These are phyloP conservation scores for Peronospora belbahrii DNA, from an alignment of 352 stramenopile genomes.

Conservation along the genomic window DNA sequence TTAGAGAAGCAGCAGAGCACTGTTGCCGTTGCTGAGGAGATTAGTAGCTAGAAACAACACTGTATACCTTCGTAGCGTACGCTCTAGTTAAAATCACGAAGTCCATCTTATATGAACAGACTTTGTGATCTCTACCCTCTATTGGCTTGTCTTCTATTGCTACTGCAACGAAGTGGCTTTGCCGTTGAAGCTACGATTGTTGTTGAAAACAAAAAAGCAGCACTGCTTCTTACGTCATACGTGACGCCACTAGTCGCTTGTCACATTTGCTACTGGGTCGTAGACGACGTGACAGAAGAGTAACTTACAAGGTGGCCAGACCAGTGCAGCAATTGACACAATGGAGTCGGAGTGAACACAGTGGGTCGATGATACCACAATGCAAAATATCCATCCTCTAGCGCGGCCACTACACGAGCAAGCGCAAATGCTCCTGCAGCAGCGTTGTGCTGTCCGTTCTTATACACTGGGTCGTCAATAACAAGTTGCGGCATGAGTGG, in stretches of 20 bases:
- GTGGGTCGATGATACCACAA: conserved; percentile 64
- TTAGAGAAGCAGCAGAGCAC: conserved; percentile 47
- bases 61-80: conserved; percentile 3
- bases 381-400: conserved; percentile 79
- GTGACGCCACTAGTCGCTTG: not conserved
- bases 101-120: conserved; percentile 6
- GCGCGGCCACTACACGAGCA: conserved; percentile 63
- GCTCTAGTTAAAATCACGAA: conserved; percentile 6
- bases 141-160: conserved; percentile 4
- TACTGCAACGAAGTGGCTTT: not conserved
- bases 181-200: not conserved
- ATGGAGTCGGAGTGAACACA: conserved; percentile 70
- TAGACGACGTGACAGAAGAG: conserved; percentile 1
- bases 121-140: conserved; percentile 13
- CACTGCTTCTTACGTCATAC: not conserved
- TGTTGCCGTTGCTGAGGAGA: conserved; percentile 23
- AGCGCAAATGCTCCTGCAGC: conserved; percentile 71
- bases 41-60: conserved; percentile 29
- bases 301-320: conserved; percentile 38
- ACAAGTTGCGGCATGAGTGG: conserved; percentile 70
- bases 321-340: conserved; percentile 76
- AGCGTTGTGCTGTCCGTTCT: conserved; percentile 70
- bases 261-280: conserved; percentile 8
- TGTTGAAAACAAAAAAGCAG: too few species aligned
- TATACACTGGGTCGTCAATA: conserved; percentile 76